Conservation (phyloP, 108 stramenopile species). For the Skeletonema tropicum region DNA sequence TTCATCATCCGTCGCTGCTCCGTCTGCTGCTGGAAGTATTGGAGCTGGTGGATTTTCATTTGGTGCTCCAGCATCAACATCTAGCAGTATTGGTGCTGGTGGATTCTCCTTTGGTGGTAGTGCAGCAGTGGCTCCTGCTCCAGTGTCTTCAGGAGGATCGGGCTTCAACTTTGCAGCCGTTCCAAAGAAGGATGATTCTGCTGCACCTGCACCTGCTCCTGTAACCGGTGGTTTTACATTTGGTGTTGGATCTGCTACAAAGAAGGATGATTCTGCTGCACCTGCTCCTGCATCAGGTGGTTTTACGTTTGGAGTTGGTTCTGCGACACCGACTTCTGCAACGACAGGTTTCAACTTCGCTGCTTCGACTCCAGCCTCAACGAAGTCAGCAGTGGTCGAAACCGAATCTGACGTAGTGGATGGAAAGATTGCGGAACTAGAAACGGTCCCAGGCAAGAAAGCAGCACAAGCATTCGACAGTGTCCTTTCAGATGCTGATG, state of each 20-base stretch:
- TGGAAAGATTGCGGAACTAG: too few species aligned
- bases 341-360: conserved; percentile 10
- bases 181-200: conserved; percentile 8
- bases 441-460: conserved; percentile 16
- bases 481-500: conserved; percentile 49
- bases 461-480: conserved; percentile 55
- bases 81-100: conserved; percentile 50
- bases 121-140: conserved; percentile 3
- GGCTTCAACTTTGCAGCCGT: conserved; percentile 17
- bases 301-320: conserved; percentile 58
- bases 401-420: too few species aligned
- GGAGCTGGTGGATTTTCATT: conserved; percentile 65
- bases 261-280: conserved; percentile 15
- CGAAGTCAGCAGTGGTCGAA: too few species aligned
- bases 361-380: not conserved
- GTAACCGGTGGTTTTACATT: conserved; percentile 54
- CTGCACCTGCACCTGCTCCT: not conserved
- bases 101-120: conserved; percentile 59
- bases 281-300: conserved; percentile 14
- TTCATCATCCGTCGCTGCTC: conserved; percentile 16
- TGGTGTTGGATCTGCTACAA: conserved; percentile 32
- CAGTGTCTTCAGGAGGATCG: conserved; percentile 6
- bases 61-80: conserved; percentile 19
- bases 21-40: conserved; percentile 51
- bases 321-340: conserved; percentile 1